Conservation (phyloP, 768 basidiomycete species). For the Amanita thiersii region DNA sequence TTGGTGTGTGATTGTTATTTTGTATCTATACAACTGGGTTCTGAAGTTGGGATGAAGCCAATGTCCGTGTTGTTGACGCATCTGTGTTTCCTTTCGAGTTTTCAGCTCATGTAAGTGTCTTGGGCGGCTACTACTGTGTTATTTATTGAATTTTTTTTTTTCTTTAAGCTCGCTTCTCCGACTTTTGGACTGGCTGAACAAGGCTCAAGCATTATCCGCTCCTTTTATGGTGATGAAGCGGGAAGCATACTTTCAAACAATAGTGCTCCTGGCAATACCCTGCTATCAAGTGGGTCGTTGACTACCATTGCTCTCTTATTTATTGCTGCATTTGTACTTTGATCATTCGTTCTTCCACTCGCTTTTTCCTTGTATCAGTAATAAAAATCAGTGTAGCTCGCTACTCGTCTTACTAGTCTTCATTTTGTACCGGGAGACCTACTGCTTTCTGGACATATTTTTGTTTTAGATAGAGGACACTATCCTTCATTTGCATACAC, state of each 20-base stretch:
- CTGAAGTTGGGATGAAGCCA: slow-evolving; percentile 19
- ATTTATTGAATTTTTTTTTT: background rate
- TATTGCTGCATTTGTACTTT: background rate
- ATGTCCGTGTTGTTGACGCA: slow-evolving; percentile 51
- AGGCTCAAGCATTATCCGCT: slow-evolving; percentile 16
- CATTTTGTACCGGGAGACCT: too few relatives aligned
- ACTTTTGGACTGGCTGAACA: slow-evolving; percentile 20
- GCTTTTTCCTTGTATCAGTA: background rate
- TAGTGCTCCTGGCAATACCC: background rate
- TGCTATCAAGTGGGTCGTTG: background rate
- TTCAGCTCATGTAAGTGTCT: slow-evolving; percentile 19
- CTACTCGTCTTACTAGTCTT: too few relatives aligned
- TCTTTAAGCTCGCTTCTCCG: slow-evolving; percentile 17
- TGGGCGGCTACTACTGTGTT: background rate
- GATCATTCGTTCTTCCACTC: background rate
- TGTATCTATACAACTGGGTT: background rate
- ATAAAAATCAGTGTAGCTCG: too few relatives aligned
- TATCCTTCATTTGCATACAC: too few relatives aligned
- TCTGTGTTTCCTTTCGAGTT: slow-evolving; percentile 45
- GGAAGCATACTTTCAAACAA: background rate
- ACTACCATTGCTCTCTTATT: background rate
- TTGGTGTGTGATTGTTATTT: slow-evolving; percentile 10
- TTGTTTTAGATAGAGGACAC: too few relatives aligned
- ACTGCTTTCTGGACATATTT: too few relatives aligned
- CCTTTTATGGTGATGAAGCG: background rate